Base-by-base conservation (phyloP, 163 green algal species). In the Prototheca cutis region DNA sequence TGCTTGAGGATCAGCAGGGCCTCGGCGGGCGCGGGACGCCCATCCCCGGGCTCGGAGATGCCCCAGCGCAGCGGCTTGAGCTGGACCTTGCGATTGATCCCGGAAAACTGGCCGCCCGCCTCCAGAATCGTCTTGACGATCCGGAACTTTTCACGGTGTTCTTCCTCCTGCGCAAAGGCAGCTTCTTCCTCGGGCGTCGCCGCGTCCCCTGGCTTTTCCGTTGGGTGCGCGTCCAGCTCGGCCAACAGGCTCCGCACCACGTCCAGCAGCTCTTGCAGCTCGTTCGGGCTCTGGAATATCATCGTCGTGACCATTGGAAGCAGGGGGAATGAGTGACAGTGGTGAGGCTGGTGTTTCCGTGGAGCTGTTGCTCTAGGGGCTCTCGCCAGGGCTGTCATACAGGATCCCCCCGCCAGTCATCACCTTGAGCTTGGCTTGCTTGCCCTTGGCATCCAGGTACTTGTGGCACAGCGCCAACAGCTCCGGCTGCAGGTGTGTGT, bases 1-100 rank as follows among this genome's bases (percentile, higher is more conserved):
- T 94, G 91, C 74, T 99, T 99, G 39, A 97, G 66, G 56, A 99
- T 94, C 59, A 99, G 80, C 59, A 95, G 73, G 47, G 84, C 79
- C 68, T 88, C 72, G 18, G 55, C 70, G 31, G 23, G 29, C 5
- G 27, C 40, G 32, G 23, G 23, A 10, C 13, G 13, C 54, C 32
- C 24, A 55, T 77, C 69, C 27, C 70, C 67, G 19, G 54, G 53
- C 13, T 55, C 48, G 23, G n/a, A n/a, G n/a, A n/a, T n/a, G n/a
- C 61, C 70, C 83, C 81, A 89, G 58, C 65, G 62, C 40, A 86
- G 58, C 28, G 91, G 90, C 74, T 98, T 97, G 48, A 98, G 76
- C 80, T 97, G 91, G 27, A 93, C 91, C 79, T 99, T 99, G 36
- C 92, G 80, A 68, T 99, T 98, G 74, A 94, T 85, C 32, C 85